Percentiles rank a stretch among this genome's conserved stretches.
Conservation (phyloP, 768 basidiomycete species). For the Strobilomyces echinocephalus region DNA sequence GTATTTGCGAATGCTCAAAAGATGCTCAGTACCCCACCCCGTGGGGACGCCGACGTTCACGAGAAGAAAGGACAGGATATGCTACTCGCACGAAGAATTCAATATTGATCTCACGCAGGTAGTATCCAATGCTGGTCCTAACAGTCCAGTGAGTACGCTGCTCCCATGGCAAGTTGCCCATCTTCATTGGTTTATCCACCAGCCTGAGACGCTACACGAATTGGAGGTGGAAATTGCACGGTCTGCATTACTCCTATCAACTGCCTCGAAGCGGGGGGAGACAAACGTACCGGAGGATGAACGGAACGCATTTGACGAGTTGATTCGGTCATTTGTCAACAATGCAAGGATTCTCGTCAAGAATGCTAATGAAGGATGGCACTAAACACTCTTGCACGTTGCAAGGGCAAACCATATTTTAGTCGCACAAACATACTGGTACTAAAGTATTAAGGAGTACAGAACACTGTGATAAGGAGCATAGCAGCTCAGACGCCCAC, state of each 20-base stretch:
- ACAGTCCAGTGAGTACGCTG: conserved; percentile 43
- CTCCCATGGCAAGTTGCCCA: not conserved
- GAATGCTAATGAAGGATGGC: conserved; percentile 60
- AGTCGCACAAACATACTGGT: conserved; percentile 3
- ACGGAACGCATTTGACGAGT: conserved; percentile 78
- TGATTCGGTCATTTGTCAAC: conserved; percentile 89
- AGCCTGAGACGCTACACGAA: conserved; percentile 73
- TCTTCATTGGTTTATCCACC: conserved; percentile 3
- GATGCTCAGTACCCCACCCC: conserved; percentile 59
- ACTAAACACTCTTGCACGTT: conserved; percentile 4
- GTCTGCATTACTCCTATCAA: conserved; percentile 62
- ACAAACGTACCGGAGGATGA: conserved; percentile 56
- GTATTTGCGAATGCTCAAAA: not conserved
- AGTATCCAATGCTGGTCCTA: conserved; percentile 46
- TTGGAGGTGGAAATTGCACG: conserved; percentile 86
- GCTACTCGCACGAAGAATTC: conserved; percentile 92
- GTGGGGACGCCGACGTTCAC: conserved; percentile 55
- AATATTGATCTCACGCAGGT: conserved; percentile 94
- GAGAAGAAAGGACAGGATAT: conserved; percentile 84
- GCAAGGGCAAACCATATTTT: conserved; percentile 1
- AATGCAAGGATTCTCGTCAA: conserved; percentile 85
- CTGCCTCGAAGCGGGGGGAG: conserved; percentile 66
- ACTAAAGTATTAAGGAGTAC: conserved; percentile 10
- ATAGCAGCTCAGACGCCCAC: conserved; percentile 43
- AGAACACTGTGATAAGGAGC: conserved; percentile 5